Percentiles rank a stretch among this genome's conserved stretches.
These are phyloP conservation scores for Colletotrichum sp. DNA, from an alignment of 2,329 filamentous ascomycete genomes.

Conservation along the genomic window DNA sequence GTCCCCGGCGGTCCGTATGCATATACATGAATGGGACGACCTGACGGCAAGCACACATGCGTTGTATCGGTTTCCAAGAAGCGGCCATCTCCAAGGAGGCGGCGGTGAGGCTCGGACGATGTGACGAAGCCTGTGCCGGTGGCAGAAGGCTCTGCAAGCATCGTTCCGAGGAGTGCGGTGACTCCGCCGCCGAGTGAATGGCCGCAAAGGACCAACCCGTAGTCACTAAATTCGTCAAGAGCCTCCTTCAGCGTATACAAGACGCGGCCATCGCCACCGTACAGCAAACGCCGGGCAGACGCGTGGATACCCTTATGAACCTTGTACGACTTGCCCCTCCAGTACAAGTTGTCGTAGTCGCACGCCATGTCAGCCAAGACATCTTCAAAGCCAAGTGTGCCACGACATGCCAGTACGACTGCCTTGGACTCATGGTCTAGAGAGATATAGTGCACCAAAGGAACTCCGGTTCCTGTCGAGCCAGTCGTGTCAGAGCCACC, in stretches of 20 bases:
- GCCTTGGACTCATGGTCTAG: slow-evolving; percentile 75
- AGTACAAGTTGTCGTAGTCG: slow-evolving; percentile 70
- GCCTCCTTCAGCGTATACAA: slow-evolving; percentile 70
- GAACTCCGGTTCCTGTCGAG: slow-evolving; percentile 69
- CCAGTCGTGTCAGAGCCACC: slow-evolving; percentile 71
- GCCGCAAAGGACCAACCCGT: slow-evolving; percentile 72
- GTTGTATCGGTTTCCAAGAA: slow-evolving; percentile 19
- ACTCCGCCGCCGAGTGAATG: slow-evolving; percentile 75
- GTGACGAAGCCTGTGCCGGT: slow-evolving; percentile 67
- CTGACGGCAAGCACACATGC: slow-evolving; percentile 63
- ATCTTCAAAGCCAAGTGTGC: slow-evolving; percentile 76
- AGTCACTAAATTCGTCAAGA: slow-evolving; percentile 69
- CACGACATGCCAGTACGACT: slow-evolving; percentile 74
- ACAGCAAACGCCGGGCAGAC: slow-evolving; percentile 70
- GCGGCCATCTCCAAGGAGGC: slow-evolving; percentile 38
- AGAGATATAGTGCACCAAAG: slow-evolving; percentile 75
- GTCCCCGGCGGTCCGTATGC: slow-evolving; percentile 78
- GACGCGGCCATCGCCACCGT: slow-evolving; percentile 70
- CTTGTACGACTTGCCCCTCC: slow-evolving; percentile 69
- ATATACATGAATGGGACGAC: slow-evolving; percentile 78
- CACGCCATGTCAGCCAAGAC: slow-evolving; percentile 77
- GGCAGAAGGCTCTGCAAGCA: slow-evolving; percentile 69
- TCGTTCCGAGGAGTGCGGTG: slow-evolving; percentile 72
- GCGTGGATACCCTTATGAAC: slow-evolving; percentile 79
- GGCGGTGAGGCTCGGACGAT: slow-evolving; percentile 52